Base-by-base conservation (phyloP, 805 yeast species). In the Deakozyma indianensis region DNA sequence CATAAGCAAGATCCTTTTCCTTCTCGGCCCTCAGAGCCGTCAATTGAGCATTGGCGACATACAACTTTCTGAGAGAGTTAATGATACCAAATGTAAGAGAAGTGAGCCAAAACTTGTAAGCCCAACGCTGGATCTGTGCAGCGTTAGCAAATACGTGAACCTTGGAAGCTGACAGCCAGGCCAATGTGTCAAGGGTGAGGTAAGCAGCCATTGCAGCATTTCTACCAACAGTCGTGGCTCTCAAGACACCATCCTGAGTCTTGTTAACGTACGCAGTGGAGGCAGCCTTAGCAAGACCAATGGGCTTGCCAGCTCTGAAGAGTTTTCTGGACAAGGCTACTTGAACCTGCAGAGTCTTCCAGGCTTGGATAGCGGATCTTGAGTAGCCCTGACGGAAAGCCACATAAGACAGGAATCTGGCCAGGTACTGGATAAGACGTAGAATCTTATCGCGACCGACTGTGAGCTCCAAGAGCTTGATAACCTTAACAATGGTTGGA, bases 371-470 rank as follows among this genome's bases (percentile, higher is more conserved):
- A 4, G 68, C 51, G 45, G 69, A 71, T 46, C 59, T 59, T 23
- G 75, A 55, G 56, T 66, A 74, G 20, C 84, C 85, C 52, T 69
- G 65, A 54, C 78, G 73, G 41, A 69, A 68, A 43, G 75, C 68
- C 58, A 78, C 76, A 61, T 68, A 81, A 16, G 83, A 67, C 41
- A 85, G 63, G 61, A 88, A 82, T 49, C 94, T 70, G 11, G 85
- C 74, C 52, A 83, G 70, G 66, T 88, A 88, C 53, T 90, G 95
- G 42, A 84, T 72, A 45, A 82, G 65, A 53, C 96, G 78, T 56
- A 83, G 70, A 14, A 79, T 62, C 67, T 87, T 87, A 59, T 87
- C 96, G 53, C 95, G 73, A 48, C 90, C 90, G 35, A 79, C 75
- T 15, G 57, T 54, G 41, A 50, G 51, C 48, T 55, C 59, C 18